Evolutionary conservation across 176 grass and related monocot species (phyloP).

Genomic region (Hordeum vulgare): DNA sequence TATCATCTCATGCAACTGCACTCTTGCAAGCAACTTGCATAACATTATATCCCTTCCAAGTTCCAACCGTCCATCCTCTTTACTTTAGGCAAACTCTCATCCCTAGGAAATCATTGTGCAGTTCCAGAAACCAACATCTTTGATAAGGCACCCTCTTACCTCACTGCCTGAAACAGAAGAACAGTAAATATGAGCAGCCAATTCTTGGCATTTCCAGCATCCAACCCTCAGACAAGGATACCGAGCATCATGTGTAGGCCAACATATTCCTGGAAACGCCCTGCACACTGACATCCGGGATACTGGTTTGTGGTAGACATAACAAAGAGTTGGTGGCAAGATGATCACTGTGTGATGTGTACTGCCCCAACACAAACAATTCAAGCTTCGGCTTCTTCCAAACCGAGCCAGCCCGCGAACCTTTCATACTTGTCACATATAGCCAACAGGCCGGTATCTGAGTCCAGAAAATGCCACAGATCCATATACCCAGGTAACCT

Average conservation of each 20-base stretch:
- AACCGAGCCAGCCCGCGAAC: not conserved
- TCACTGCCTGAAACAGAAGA: not conserved
- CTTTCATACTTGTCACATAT: not conserved
- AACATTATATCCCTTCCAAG: not conserved
- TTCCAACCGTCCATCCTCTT: not conserved
- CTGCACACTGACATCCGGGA: not conserved
- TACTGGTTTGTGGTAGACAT: not conserved
- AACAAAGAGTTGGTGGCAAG: not conserved
- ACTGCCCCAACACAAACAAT: slow-evolving; percentile 10
- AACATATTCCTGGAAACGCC: not conserved
- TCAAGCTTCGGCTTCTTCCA: not conserved
- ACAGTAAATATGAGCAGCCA: not conserved
- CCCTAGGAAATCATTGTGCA: not conserved
- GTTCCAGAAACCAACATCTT: not conserved
- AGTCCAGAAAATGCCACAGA: slow-evolving; percentile 19
- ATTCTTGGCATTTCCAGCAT: not conserved
- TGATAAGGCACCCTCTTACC: not conserved
- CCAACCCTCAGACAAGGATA: not conserved
- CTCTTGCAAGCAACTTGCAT: not conserved
- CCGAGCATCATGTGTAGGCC: not conserved
- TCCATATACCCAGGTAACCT: slow-evolving; percentile 9
- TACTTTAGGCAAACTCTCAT: not conserved
- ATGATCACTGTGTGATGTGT: not conserved
- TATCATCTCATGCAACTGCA: not conserved
- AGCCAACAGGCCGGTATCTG: not conserved